A percentile compares a stretch with the other conserved stretches of the same genome.
phyloP scores from a whole-genome alignment of 345 rosid genomes.

The Hibiscus mutabilis region DNA sequence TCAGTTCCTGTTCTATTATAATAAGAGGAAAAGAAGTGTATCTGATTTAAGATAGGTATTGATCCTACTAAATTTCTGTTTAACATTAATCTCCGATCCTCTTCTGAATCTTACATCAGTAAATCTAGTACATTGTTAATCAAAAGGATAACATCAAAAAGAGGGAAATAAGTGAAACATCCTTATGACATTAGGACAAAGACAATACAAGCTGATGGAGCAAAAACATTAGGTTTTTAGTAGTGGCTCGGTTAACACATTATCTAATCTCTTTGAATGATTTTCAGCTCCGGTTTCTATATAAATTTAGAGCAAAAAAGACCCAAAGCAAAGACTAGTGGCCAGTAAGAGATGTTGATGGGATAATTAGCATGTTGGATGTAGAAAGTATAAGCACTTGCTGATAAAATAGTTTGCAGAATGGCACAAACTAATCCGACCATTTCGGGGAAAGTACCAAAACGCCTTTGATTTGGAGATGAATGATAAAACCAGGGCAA shows the following conservation, averaged over 20 bases:
- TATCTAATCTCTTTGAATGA: not conserved
- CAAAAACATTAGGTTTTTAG: not conserved
- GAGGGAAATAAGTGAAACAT: not conserved
- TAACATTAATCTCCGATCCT: too few relatives aligned
- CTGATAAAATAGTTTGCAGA: constrained; percentile 4
- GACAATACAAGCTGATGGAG: not conserved
- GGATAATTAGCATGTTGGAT: not conserved
- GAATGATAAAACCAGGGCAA: constrained; percentile 15
- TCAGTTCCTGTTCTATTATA: too few relatives aligned
- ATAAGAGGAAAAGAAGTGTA: too few relatives aligned
- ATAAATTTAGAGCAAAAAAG: constrained; percentile 7
- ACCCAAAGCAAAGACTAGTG: constrained; percentile 9
- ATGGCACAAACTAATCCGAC: not conserved
- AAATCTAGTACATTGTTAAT: not conserved
- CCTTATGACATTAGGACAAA: too few relatives aligned
- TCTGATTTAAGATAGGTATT: too few relatives aligned
- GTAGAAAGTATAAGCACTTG: constrained; percentile 2
- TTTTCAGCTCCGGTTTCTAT: not conserved
- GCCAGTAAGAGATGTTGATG: constrained; percentile 11
- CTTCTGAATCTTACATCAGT: not conserved
- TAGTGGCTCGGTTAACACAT: not conserved
- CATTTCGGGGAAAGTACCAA: constrained; percentile 1
- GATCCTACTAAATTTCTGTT: too few relatives aligned
- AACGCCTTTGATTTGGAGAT: not conserved
- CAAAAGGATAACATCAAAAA: not conserved